Percentiles rank a stretch among this genome's conserved stretches.
phyloP scores from a whole-genome alignment of 208 protist species.

The Endotrypanum monterogeii region DNA sequence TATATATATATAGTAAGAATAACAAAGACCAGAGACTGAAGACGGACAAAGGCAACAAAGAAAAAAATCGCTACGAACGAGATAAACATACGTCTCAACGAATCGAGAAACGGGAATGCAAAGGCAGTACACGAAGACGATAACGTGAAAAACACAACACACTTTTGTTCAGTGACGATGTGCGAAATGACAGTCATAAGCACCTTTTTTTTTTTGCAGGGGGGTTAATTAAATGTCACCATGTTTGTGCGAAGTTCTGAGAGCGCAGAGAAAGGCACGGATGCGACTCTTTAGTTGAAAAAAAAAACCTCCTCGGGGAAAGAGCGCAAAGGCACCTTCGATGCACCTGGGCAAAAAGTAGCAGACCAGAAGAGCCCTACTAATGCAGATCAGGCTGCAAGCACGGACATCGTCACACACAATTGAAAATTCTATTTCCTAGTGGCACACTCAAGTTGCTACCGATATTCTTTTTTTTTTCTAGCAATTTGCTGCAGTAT shows the following conservation, averaged over 20 bases:
- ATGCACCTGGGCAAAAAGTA: neutral
- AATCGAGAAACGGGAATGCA: neutral
- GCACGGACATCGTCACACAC: neutral
- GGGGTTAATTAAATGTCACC: neutral
- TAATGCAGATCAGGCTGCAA: neutral
- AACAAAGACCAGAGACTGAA: neutral
- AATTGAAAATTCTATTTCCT: neutral
- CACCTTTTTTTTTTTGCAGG: neutral
- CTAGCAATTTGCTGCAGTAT: neutral
- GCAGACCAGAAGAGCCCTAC: neutral
- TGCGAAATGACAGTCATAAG: neutral
- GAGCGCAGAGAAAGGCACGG: neutral
- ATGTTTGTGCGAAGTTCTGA: neutral
- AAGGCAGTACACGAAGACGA: neutral
- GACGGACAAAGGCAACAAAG: neutral
- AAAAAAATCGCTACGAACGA: neutral
- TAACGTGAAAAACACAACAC: neutral
- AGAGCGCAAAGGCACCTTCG: neutral
- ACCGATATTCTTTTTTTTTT: neutral
- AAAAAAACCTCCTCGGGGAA: neutral
- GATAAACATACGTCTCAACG: neutral
- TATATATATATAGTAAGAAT: neutral
- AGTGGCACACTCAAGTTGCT: neutral
- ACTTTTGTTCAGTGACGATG: too few species aligned
- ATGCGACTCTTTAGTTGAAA: too few species aligned